Conservation (phyloP, 2,329 filamentous ascomycete genomes). For the Diplodia intermedia region DNA sequence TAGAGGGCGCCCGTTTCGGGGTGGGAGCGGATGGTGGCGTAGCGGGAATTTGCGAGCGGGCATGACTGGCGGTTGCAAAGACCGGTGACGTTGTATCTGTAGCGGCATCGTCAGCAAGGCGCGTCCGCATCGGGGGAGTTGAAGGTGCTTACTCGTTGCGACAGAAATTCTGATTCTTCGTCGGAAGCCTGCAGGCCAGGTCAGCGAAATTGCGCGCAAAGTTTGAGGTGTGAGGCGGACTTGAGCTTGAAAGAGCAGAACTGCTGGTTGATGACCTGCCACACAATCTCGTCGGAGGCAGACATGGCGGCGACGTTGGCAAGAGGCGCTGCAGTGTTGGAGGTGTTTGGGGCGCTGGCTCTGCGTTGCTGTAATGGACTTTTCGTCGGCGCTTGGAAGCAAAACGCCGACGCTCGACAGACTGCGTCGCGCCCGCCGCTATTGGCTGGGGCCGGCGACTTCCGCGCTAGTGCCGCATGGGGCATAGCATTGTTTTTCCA, state of each 20-base stretch:
- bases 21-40: constrained; percentile 88
- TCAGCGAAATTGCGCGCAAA: constrained; percentile 36
- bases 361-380: constrained; percentile 11
- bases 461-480: neutral
- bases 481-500: neutral
- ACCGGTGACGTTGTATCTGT: constrained; percentile 78
- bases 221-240: constrained; percentile 41
- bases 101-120: neutral
- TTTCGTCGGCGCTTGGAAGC: constrained; percentile 13
- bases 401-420: constrained; percentile 8
- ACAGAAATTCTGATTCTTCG: constrained; percentile 91
- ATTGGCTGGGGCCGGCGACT: constrained; percentile 7
- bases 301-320: constrained; percentile 13
- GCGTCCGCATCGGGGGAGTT: neutral
- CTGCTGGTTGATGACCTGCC: constrained; percentile 95
- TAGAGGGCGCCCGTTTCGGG: constrained; percentile 83
- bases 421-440: constrained; percentile 5
- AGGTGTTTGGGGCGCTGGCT: neutral
- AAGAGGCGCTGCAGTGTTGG: constrained; percentile 2
- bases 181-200: constrained; percentile 49
- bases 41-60: constrained; percentile 87
- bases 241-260: constrained; percentile 97
- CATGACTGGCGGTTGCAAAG: constrained; percentile 88
- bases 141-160: constrained; percentile 69
- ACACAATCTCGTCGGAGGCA: constrained; percentile 89